Conservation (phyloP, 805 yeast species). For the Torulaspora microellipsoides region DNA sequence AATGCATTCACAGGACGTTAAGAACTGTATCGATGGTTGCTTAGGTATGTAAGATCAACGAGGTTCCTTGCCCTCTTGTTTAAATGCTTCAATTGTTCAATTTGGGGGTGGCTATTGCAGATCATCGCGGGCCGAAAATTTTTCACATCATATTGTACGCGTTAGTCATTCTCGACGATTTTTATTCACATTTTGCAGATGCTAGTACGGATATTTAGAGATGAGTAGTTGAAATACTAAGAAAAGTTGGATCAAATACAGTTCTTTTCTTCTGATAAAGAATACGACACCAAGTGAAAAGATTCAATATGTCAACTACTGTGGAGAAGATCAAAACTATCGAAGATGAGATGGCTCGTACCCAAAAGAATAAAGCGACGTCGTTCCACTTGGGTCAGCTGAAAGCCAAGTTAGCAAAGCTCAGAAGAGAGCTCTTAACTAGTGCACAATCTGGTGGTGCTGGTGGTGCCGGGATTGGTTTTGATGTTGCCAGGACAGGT, state of each 20-base stretch:
- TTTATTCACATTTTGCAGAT: neutral
- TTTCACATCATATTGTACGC: constrained; percentile 14
- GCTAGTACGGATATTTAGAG: constrained; percentile 11
- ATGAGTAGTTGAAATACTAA: constrained; percentile 9
- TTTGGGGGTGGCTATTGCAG: neutral
- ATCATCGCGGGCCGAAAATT: constrained; percentile 13
- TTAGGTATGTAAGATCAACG: too few species aligned
- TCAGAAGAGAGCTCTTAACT: constrained; percentile 84
- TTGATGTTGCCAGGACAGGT: constrained; percentile 98
- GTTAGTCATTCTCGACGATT: constrained; percentile 4
- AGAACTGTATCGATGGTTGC: too few species aligned
- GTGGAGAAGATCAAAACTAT: constrained; percentile 77
- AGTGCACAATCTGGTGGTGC: constrained; percentile 70
- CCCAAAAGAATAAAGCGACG: constrained; percentile 97
- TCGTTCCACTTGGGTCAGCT: constrained; percentile 96
- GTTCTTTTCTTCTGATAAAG: too few species aligned
- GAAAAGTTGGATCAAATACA: too few species aligned
- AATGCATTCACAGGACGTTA: too few species aligned
- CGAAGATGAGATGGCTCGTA: constrained; percentile 96
- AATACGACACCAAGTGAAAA: too few species aligned
- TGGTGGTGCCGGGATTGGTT: constrained; percentile 90
- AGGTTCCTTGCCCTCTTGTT: too few species aligned
- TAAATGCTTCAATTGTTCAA: too few species aligned
- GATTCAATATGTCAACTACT: constrained; percentile 51
- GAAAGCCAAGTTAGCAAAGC: constrained; percentile 92